Conservation (phyloP, 1,284 basidiomycete genomes). For the Anthracocystis walkeri region DNA sequence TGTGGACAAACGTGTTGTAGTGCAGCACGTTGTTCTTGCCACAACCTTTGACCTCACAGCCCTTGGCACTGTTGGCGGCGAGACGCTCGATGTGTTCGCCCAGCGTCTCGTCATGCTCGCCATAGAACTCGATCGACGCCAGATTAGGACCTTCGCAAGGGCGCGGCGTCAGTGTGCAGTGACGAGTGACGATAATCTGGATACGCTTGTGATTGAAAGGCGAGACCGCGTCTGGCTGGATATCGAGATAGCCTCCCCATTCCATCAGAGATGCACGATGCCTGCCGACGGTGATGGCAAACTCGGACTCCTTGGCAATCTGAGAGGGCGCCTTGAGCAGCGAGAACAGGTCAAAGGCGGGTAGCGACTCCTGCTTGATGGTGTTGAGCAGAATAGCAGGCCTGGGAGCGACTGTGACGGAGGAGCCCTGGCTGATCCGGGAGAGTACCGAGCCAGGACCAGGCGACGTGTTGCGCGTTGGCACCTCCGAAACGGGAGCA, state of each 20-base stretch:
- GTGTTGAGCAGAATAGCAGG: slow-evolving; percentile 19
- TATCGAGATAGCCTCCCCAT: slow-evolving; percentile 50
- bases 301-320: slow-evolving; percentile 50
- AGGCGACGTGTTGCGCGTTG: slow-evolving; percentile 39
- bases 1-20: slow-evolving; percentile 89
- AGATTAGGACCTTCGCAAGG: slow-evolving; percentile 73
- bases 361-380: slow-evolving; percentile 26
- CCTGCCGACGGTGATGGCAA: slow-evolving; percentile 42
- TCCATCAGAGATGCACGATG: slow-evolving; percentile 43
- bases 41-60: slow-evolving; percentile 84
- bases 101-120: slow-evolving; percentile 89
- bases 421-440: slow-evolving; percentile 17
- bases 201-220: slow-evolving; percentile 94
- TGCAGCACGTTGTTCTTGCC: slow-evolving; percentile 84
- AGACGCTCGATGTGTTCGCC: slow-evolving; percentile 90
- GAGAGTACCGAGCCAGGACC: slow-evolving; percentile 31
- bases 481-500: slow-evolving; percentile 41
- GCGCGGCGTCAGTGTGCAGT: slow-evolving; percentile 75
- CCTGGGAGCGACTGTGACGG: slow-evolving; percentile 5
- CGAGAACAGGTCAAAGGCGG: slow-evolving; percentile 42
- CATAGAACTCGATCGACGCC: slow-evolving; percentile 87
- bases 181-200: slow-evolving; percentile 79
- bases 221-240: slow-evolving; percentile 74
- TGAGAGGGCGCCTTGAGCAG: slow-evolving; percentile 45
- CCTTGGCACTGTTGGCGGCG: slow-evolving; percentile 77